These are phyloP conservation scores for Fusarium verrucosum DNA, from an alignment of 2,329 filamentous ascomycete genomes.

Conservation along the genomic window DNA sequence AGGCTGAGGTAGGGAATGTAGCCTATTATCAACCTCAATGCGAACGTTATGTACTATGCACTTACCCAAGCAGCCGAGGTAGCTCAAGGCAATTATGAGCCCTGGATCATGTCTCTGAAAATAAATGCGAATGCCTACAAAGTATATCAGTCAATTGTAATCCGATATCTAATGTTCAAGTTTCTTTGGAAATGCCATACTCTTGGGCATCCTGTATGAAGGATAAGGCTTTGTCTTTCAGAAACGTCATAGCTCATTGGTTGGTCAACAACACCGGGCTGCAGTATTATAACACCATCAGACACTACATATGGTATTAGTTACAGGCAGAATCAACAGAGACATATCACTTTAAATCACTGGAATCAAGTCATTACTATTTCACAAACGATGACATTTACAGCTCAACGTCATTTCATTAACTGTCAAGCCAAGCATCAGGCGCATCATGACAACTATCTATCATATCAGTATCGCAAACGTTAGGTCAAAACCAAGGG, in stretches of 20 bases:
- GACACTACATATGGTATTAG: background rate
- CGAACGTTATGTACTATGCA: too few relatives aligned
- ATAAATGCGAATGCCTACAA: too few relatives aligned
- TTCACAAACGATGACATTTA: background rate
- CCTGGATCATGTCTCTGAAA: too few relatives aligned
- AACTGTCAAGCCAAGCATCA: constrained; percentile 23
- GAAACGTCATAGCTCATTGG: constrained; percentile 8
- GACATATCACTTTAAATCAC: background rate
- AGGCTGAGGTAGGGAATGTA: too few relatives aligned
- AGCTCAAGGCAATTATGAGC: too few relatives aligned
- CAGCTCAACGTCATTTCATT: constrained; percentile 11
- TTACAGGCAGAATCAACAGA: background rate
- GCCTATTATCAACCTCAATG: too few relatives aligned
- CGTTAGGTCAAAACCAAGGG: constrained; percentile 18
- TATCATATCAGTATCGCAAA: constrained; percentile 33
- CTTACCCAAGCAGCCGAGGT: too few relatives aligned
- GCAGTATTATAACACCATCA: background rate
- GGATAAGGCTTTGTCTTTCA: background rate
- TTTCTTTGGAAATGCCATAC: too few relatives aligned
- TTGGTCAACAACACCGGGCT: too few relatives aligned
- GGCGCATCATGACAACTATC: constrained; percentile 39
- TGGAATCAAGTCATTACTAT: background rate
- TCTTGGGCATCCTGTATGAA: background rate
- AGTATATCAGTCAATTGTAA: too few relatives aligned
- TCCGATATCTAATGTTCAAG: too few relatives aligned